phyloP scores from a whole-genome alignment of 202 grass and related monocot genomes.

The Panicum hallii region DNA sequence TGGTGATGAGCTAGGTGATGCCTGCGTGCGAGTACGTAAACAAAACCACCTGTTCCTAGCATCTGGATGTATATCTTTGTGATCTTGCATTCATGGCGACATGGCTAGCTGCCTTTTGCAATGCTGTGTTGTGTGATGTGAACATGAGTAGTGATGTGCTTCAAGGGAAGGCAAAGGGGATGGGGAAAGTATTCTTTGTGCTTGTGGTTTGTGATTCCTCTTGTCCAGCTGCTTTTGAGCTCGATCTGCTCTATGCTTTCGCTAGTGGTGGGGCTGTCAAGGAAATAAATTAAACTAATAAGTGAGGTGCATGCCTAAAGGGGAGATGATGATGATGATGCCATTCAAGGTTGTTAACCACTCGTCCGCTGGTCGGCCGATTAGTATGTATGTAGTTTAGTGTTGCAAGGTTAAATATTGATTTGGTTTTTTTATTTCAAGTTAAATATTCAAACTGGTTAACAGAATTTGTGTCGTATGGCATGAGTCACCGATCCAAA shows the following conservation, averaged over 20 bases:
- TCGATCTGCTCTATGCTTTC: slow-evolving; percentile 11
- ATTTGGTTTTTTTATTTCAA: not conserved
- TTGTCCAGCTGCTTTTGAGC: slow-evolving; percentile 38
- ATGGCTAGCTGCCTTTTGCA: not conserved
- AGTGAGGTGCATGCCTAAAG: not conserved
- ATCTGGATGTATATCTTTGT: not conserved
- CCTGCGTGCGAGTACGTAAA: not conserved
- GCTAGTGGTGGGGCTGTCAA: slow-evolving; percentile 41
- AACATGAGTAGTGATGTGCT: slow-evolving; percentile 49
- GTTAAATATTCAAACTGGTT: not conserved
- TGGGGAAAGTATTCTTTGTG: slow-evolving; percentile 5
- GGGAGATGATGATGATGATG: not conserved
- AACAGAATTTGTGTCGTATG: no score
- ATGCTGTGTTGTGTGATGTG: slow-evolving; percentile 24
- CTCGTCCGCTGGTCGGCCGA: not conserved
- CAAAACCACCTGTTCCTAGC: not conserved
- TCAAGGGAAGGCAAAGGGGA: slow-evolving; percentile 56
- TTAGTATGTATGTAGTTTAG: not conserved
- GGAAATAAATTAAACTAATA: not conserved
- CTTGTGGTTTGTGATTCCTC: slow-evolving; percentile 34
- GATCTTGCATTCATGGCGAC: not conserved
- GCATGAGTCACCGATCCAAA: not conserved
- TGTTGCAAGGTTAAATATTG: not conserved
- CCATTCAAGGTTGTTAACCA: slow-evolving; percentile 32
- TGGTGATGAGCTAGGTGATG: not conserved